Conservation (phyloP, 2,329 filamentous ascomycete species). For the Fusarium nygamai region DNA sequence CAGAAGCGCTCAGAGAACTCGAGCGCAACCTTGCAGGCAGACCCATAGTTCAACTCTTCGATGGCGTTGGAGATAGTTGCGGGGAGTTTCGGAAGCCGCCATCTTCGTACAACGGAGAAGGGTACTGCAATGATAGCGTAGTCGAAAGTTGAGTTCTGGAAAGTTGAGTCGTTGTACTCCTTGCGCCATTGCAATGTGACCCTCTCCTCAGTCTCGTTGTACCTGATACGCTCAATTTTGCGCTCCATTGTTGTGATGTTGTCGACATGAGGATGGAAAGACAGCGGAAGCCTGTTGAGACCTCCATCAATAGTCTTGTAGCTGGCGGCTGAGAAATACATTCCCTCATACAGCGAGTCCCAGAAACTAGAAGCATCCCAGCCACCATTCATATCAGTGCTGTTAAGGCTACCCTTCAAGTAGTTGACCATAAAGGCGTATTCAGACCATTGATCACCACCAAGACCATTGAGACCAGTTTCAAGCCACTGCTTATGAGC, state of each 20-base stretch:
- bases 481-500: conserved; percentile 18
- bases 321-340: neutral
- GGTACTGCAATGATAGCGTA: neutral
- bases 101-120: neutral
- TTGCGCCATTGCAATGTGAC: conserved; percentile 4
- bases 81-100: neutral
- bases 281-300: neutral
- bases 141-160: conserved; percentile 6
- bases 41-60: neutral
- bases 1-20: conserved; percentile 13
- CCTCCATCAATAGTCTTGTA: conserved; percentile 7
- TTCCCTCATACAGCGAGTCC: neutral
- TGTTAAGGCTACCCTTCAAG: conserved; percentile 1
- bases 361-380: neutral
- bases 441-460: conserved; percentile 2
- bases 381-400: neutral
- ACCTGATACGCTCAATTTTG: conserved; percentile 6
- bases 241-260: neutral
- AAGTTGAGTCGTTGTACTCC: neutral
- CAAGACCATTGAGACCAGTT: neutral
- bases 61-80: conserved; percentile 14
- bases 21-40: conserved; percentile 1
- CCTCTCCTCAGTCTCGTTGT: neutral
- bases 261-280: neutral
- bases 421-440: conserved; percentile 17